A percentile compares a stretch with the other conserved stretches of the same genome.
Conservation (phyloP, 2,329 filamentous ascomycete genomes). For the Colletotrichum musae region DNA sequence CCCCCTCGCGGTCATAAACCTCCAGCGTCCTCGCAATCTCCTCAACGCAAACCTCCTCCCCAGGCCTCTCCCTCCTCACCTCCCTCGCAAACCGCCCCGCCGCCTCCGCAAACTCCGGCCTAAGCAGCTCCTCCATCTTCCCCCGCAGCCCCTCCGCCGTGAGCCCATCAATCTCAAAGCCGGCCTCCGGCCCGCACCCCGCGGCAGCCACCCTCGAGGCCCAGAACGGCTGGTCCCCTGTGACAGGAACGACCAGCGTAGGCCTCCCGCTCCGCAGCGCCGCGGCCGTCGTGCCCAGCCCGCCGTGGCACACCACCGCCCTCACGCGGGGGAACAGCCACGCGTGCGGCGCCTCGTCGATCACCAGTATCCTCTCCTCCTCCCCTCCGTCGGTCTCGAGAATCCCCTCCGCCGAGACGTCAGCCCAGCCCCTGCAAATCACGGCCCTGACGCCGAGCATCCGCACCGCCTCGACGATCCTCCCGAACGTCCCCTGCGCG, state of each 20-base stretch:
- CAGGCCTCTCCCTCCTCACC: conserved; percentile 22
- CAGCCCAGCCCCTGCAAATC: conserved; percentile 25
- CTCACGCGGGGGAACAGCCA: conserved; percentile 36
- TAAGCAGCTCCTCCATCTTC: conserved; percentile 21
- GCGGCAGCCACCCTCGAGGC: conserved; percentile 7
- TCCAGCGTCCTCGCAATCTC: not conserved
- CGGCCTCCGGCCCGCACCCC: conserved; percentile 27
- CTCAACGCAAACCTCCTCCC: conserved; percentile 31
- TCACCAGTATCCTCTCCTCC: conserved; percentile 9
- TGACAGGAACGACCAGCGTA: conserved; percentile 34
- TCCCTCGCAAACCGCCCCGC: conserved; percentile 9
- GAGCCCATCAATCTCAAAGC: conserved; percentile 14
- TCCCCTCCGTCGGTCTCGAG: not conserved
- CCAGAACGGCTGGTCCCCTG: conserved; percentile 40
- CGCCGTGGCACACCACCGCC: conserved; percentile 38
- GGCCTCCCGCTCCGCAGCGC: conserved; percentile 34
- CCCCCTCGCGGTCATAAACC: conserved; percentile 23
- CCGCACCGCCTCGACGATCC: conserved; percentile 3
- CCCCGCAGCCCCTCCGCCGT: conserved; percentile 8
- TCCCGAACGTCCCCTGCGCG: conserved; percentile 13
- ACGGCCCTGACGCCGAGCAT: conserved; percentile 25
- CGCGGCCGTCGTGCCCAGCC: conserved; percentile 35
- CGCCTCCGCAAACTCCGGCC: conserved; percentile 16
- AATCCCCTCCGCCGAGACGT: conserved; percentile 2
- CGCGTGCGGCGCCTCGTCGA: conserved; percentile 37